Evolutionary conservation across 2,329 filamentous ascomycete genomes (phyloP), one percentile per base, ranked within the genome.

Genomic region (Lasiodiplodia hormozganensis): DNA sequence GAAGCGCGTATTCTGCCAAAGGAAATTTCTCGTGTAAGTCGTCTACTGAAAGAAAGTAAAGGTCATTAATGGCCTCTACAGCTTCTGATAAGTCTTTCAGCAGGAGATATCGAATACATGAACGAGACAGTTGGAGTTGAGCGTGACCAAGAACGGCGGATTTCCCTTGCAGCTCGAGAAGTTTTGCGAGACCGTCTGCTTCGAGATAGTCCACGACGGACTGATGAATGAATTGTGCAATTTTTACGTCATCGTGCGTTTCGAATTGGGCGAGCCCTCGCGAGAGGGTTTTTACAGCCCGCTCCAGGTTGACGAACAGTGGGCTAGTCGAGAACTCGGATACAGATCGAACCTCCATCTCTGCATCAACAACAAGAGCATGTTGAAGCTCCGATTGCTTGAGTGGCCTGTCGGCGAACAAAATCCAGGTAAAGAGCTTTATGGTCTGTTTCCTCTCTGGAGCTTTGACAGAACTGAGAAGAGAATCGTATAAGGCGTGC

Each of bases 171-270:
- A 25, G 28, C 12, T 38, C 57, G 7, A n/a, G 1, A 3, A 62
- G 16, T 10, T 28, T 49, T 3, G 25, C 21, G 31, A 62, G 38
- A 25, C 57, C 57, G 8, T 25, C 57, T 47, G 21, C 21, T 23
- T 47, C 5, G 2, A 49, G 38, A 21, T 62, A 49, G 4, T 62
- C 57, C 2, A 7, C 5, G 23, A 62, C 57, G 2, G 57, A 62
- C n/a, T 62, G 57, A 21, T 62, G 57, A 21, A 62, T 25, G n/a
- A 62, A 47, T 18, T 62, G 57, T 47, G 40, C 38, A 6, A 31
- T 31, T 14, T n/a, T n/a, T n/a, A n/a, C n/a, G n/a, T n/a, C n/a
- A n/a, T n/a, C n/a, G n/a, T n/a, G n/a, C n/a, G n/a, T n/a, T n/a
- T n/a, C n/a, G n/a, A n/a, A n/a, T 18, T 62, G 38, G 1, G n/a